These are phyloP conservation scores for Coffea canephora DNA, from an alignment of 257 asterid species.

Conservation along the genomic window DNA sequence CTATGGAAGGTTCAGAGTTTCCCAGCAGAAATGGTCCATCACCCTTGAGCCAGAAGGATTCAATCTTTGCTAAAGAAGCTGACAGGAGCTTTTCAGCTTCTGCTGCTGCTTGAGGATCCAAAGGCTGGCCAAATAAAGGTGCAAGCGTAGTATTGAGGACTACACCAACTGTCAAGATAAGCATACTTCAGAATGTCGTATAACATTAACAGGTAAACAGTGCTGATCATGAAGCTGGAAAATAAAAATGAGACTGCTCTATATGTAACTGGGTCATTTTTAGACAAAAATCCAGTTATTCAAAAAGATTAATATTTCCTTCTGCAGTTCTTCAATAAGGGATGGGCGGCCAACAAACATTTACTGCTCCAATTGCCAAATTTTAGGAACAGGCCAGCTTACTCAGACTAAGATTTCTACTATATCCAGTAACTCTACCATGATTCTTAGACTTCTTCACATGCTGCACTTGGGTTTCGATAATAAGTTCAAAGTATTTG, in stretches of 20 bases:
- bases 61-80: conserved; percentile 58
- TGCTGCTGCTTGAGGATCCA: conserved; percentile 65
- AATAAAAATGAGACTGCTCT: neutral
- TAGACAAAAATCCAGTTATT: neutral
- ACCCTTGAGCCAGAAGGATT: conserved; percentile 75
- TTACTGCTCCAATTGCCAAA: neutral
- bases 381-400: neutral
- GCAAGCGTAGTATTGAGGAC: conserved; percentile 50
- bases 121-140: conserved; percentile 63
- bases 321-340: neutral
- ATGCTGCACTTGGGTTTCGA: neutral
- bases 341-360: neutral
- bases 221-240: neutral
- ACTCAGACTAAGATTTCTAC: neutral
- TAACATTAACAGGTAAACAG: neutral
- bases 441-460: neutral
- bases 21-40: conserved; percentile 73
- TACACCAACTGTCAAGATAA: conserved; percentile 45
- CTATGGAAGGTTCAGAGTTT: conserved; percentile 75
- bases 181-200: conserved; percentile 12
- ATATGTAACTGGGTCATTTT: neutral
- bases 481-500: neutral
- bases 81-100: conserved; percentile 56
- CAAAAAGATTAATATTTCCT: neutral
- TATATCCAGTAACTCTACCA: neutral